phyloP scores from a whole-genome alignment of 2,329 filamentous ascomycete species.

The Fusarium metavorans region DNA sequence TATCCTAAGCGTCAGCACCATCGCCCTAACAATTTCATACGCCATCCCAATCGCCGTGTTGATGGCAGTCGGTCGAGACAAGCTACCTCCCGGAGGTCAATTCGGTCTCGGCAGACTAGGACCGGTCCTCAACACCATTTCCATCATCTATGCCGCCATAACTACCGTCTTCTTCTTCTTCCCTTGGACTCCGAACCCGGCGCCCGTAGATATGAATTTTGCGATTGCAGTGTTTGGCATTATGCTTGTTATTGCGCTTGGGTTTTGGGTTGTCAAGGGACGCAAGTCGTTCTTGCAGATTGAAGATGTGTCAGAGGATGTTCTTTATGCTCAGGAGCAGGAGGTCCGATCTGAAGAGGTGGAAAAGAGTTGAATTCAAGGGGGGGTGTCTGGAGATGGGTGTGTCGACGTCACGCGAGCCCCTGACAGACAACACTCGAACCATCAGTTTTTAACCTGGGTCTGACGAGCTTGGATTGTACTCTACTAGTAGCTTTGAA shows the following conservation, averaged over 20 bases:
- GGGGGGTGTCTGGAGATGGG: neutral
- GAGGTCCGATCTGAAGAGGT: neutral
- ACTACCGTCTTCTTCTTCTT: constrained; percentile 69
- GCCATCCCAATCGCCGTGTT: constrained; percentile 61
- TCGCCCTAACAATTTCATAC: constrained; percentile 65
- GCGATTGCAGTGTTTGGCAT: constrained; percentile 67
- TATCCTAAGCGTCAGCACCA: constrained; percentile 67
- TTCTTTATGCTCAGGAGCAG: constrained; percentile 16
- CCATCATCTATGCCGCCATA: constrained; percentile 62
- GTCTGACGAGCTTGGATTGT: neutral
- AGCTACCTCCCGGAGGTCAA: constrained; percentile 56
- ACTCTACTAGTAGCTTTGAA: neutral
- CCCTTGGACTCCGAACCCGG: constrained; percentile 58
- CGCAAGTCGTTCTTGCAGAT: constrained; percentile 51
- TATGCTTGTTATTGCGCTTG: constrained; percentile 61
- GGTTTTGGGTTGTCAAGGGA: constrained; percentile 63
- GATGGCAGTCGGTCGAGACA: constrained; percentile 62
- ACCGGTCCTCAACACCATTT: constrained; percentile 57
- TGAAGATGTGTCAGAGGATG: constrained; percentile 16
- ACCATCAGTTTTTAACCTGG: neutral
- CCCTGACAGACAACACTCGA: neutral
- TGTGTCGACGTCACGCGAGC: neutral
- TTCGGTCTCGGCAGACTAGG: constrained; percentile 61
- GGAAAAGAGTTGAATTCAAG: constrained; percentile 1
- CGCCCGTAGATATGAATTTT: constrained; percentile 64